These are phyloP conservation scores for Wickerhamomyces chaumierensis DNA, from an alignment of 805 yeast species.

Conservation along the genomic window DNA sequence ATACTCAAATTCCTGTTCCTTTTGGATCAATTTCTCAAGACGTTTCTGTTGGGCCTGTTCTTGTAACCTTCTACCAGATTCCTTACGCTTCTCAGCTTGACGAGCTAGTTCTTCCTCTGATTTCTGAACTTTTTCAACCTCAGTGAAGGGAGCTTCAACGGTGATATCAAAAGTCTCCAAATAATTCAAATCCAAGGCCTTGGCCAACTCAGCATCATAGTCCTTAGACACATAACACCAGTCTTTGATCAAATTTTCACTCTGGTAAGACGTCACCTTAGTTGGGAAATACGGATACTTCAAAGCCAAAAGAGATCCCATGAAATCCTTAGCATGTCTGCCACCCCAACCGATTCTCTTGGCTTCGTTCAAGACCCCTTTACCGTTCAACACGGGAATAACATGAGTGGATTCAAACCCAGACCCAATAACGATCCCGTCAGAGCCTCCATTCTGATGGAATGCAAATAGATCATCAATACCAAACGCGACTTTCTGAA, in stretches of 20 bases:
- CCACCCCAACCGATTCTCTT: conserved; percentile 94
- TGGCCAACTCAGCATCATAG: conserved; percentile 52
- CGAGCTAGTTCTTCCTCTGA: conserved; percentile 70
- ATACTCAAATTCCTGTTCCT: conserved; percentile 71
- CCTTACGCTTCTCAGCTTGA: conserved; percentile 71
- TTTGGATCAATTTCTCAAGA: conserved; percentile 66
- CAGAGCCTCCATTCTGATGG: conserved; percentile 43
- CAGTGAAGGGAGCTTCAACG: conserved; percentile 72
- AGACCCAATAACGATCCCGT: conserved; percentile 71
- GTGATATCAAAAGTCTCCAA: conserved; percentile 64
- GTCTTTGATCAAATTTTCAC: conserved; percentile 57
- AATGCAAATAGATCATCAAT: conserved; percentile 75
- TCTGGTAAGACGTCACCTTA: conserved; percentile 50
- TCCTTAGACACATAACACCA: conserved; percentile 68
- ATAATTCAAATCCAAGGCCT: conserved; percentile 45
- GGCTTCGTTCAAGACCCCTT: conserved; percentile 51
- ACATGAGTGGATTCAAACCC: conserved; percentile 78
- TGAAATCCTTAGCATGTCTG: conserved; percentile 50
- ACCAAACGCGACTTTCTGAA: conserved; percentile 69
- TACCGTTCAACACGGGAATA: conserved; percentile 70
- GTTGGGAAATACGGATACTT: conserved; percentile 92
- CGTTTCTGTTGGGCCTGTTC: conserved; percentile 86
- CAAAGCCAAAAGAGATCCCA: conserved; percentile 52
- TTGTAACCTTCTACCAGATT: conserved; percentile 80
- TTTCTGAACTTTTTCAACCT: conserved; percentile 56